Evolutionary conservation across 1,284 basidiomycete species (phyloP).

Genomic region (Cystobasidium sp.): DNA sequence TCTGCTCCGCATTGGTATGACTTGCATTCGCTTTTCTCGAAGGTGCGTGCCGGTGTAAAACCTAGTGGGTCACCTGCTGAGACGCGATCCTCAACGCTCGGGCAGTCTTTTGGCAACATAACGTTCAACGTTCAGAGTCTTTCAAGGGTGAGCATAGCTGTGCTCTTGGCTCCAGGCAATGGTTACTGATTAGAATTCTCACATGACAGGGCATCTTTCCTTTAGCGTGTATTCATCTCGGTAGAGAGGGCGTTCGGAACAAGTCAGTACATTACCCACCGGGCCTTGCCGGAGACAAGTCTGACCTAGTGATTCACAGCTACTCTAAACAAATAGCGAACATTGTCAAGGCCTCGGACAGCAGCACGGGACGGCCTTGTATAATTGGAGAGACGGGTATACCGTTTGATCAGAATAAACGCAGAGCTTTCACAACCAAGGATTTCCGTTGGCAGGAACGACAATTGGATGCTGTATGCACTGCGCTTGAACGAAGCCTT

Average conservation of each 20-base stretch:
- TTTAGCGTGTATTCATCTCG: conserved; percentile 80
- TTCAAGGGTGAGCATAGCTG: conserved; percentile 65
- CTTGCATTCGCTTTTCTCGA: conserved; percentile 78
- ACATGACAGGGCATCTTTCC: conserved; percentile 70
- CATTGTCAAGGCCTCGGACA: conserved; percentile 70
- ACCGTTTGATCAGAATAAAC: conserved; percentile 88
- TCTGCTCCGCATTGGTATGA: conserved; percentile 96
- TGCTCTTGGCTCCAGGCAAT: background rate
- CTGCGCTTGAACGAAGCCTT: conserved; percentile 53
- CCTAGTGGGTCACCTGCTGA: background rate
- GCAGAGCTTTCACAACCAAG: conserved; percentile 71
- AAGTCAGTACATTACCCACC: conserved; percentile 60
- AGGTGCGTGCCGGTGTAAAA: conserved; percentile 56
- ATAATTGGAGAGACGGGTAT: conserved; percentile 88
- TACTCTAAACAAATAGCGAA: conserved; percentile 80
- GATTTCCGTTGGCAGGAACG: conserved; percentile 64
- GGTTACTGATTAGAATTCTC: background rate
- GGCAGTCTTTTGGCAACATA: conserved; percentile 69
- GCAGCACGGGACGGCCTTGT: conserved; percentile 72
- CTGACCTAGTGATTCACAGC: conserved; percentile 43
- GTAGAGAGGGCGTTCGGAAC: conserved; percentile 73
- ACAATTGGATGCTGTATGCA: conserved; percentile 56
- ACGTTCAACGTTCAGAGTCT: conserved; percentile 88
- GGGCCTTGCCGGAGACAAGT: too few relatives aligned
- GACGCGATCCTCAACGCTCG: background rate